phyloP scores from a whole-genome alignment of 768 basidiomycete genomes.

The Leccinum broughii region DNA sequence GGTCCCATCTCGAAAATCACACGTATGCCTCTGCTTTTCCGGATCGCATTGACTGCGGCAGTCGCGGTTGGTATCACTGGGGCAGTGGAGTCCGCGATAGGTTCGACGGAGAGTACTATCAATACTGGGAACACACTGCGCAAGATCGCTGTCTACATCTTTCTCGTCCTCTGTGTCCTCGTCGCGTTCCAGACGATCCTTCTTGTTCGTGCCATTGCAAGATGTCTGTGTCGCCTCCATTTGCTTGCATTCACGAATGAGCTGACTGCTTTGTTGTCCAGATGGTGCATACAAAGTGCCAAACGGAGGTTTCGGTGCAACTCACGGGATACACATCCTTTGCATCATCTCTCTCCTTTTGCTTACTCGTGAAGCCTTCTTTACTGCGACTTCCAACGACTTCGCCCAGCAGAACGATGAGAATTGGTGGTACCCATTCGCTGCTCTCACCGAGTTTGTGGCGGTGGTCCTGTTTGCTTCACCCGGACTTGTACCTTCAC shows the following conservation, averaged over 20 bases:
- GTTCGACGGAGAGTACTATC: slow-evolving; percentile 7
- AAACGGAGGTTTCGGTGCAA: slow-evolving; percentile 18
- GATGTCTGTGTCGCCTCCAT: slow-evolving; percentile 13
- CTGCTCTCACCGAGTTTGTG: slow-evolving; percentile 33
- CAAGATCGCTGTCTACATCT: slow-evolving; percentile 27
- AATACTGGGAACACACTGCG: slow-evolving; percentile 24
- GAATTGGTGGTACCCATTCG: slow-evolving; percentile 35
- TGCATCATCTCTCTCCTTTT: slow-evolving; percentile 26
- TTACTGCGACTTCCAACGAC: slow-evolving; percentile 26
- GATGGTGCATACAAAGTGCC: slow-evolving; percentile 24
- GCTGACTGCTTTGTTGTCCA: slow-evolving; percentile 9
- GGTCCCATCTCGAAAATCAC: slow-evolving; percentile 24
- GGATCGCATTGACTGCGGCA: slow-evolving; percentile 24
- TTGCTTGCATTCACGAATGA: neutral
- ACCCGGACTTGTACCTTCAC: slow-evolving; percentile 36
- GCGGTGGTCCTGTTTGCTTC: slow-evolving; percentile 33
- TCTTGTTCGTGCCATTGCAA: slow-evolving; percentile 17
- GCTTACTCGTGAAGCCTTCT: slow-evolving; percentile 33
- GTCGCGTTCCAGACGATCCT: slow-evolving; percentile 29
- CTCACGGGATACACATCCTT: slow-evolving; percentile 28
- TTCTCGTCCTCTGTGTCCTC: slow-evolving; percentile 29
- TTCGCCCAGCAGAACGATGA: slow-evolving; percentile 28
- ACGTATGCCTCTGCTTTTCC: slow-evolving; percentile 25
- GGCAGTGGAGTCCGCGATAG: slow-evolving; percentile 18
- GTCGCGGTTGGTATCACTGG: slow-evolving; percentile 30